Conservation (phyloP, 2,329 filamentous ascomycete genomes). For the Cladophialophora exuberans region DNA sequence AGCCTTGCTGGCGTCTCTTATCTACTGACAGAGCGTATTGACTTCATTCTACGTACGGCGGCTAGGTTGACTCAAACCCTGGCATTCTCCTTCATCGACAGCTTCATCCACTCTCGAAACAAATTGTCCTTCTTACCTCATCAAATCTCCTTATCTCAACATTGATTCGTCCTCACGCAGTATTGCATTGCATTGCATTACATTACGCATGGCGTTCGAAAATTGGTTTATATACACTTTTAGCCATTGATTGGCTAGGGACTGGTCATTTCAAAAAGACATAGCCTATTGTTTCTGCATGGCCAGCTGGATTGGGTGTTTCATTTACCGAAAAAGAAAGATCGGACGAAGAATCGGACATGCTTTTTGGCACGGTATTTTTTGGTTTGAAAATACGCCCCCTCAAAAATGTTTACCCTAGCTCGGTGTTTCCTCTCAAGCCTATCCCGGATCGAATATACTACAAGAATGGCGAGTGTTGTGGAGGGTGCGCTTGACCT, state of each 20-base stretch:
- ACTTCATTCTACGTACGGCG: too few relatives aligned
- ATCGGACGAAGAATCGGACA: background rate
- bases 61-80: too few relatives aligned
- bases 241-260: background rate
- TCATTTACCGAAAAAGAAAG: background rate
- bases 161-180: too few relatives aligned
- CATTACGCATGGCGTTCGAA: constrained; percentile 4
- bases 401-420: too few relatives aligned
- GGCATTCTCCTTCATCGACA: too few relatives aligned
- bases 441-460: too few relatives aligned
- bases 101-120: too few relatives aligned
- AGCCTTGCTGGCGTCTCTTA: background rate
- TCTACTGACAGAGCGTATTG: too few relatives aligned
- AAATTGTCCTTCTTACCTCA: background rate
- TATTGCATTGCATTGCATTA: constrained; percentile 9
- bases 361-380: background rate
- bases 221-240: background rate
- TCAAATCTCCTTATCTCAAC: constrained; percentile 5
- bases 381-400: too few relatives aligned
- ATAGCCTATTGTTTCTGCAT: constrained; percentile 8
- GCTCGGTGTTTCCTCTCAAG: too few relatives aligned
- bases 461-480: too few relatives aligned
- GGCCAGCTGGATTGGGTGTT: background rate
- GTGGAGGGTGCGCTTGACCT: too few relatives aligned
- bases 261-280: background rate